A percentile compares a stretch with the other conserved stretches of the same genome.
Evolutionary conservation across 164 flowering plant genomes (phyloP).

Genomic region (Tetrastigma voinierianum): DNA sequence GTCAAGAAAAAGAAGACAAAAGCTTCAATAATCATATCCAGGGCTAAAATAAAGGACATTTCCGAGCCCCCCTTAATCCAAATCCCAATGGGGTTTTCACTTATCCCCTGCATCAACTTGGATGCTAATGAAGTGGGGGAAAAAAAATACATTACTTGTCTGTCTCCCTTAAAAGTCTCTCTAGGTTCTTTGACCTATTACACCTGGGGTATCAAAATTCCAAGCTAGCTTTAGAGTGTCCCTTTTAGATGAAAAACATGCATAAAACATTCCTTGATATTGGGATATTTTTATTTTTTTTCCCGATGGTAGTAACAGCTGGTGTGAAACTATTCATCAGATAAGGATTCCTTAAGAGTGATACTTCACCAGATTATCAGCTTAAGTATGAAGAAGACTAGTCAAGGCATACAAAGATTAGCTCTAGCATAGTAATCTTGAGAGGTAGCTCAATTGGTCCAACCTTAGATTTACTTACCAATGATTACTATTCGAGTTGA

Average conservation of each 20-base stretch:
- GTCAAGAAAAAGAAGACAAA: slow-evolving; percentile 18
- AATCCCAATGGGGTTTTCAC: slow-evolving; percentile 24
- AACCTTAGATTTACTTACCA: too few relatives aligned
- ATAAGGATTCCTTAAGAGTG: too few relatives aligned
- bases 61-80: slow-evolving; percentile 14
- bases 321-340: neutral
- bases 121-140: neutral
- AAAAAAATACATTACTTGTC: neutral
- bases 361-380: neutral
- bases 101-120: slow-evolving; percentile 10
- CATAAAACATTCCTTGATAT: neutral
- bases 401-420: too few relatives aligned
- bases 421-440: too few relatives aligned
- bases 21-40: slow-evolving; percentile 20
- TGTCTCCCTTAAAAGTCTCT: neutral
- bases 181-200: slow-evolving; percentile 3
- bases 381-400: too few relatives aligned
- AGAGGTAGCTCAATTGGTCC: too few relatives aligned
- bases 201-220: neutral
- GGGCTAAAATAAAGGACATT: slow-evolving; percentile 5
- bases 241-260: neutral
- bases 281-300: neutral
- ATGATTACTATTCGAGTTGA: too few relatives aligned
- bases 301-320: neutral
- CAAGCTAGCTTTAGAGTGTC: neutral